Conservation (phyloP, 73 alveolate species). For the Paramecium biaurelia region DNA sequence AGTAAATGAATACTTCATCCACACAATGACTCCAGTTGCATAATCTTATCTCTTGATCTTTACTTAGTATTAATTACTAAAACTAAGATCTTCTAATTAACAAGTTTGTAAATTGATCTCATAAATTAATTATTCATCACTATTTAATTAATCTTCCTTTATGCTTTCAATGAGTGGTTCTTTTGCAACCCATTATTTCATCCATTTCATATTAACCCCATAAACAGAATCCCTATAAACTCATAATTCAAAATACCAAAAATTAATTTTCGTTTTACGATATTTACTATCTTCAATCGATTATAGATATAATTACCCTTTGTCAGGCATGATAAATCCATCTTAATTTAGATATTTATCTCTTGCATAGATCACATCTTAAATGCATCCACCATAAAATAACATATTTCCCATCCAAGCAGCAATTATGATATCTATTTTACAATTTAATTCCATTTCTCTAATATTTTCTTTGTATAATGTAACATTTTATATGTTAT, state of each 20-base stretch:
- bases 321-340: constrained; percentile 90
- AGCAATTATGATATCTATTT: constrained; percentile 84
- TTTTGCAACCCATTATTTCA: constrained; percentile 65
- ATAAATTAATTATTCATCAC: constrained; percentile 68
- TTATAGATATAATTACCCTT: constrained; percentile 73
- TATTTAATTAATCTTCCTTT: constrained; percentile 62
- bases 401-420: constrained; percentile 90
- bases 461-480: constrained; percentile 76
- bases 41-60: constrained; percentile 57
- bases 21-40: constrained; percentile 68
- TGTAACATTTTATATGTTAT: constrained; percentile 75
- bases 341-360: constrained; percentile 83
- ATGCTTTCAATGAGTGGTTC: constrained; percentile 86
- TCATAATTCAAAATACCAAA: constrained; percentile 70
- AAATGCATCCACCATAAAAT: constrained; percentile 81
- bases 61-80: constrained; percentile 67
- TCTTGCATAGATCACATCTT: constrained; percentile 88
- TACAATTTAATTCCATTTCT: constrained; percentile 75
- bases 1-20: constrained; percentile 69
- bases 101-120: constrained; percentile 75
- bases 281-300: constrained; percentile 87
- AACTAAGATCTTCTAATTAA: constrained; percentile 73
- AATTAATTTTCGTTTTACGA: constrained; percentile 67
- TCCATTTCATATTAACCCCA: constrained; percentile 87
- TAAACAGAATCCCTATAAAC: constrained; percentile 66